A percentile compares a stretch with the other conserved stretches of the same genome.
Conservation (phyloP, 257 asterid species). For the Przewalskia tangutica region DNA sequence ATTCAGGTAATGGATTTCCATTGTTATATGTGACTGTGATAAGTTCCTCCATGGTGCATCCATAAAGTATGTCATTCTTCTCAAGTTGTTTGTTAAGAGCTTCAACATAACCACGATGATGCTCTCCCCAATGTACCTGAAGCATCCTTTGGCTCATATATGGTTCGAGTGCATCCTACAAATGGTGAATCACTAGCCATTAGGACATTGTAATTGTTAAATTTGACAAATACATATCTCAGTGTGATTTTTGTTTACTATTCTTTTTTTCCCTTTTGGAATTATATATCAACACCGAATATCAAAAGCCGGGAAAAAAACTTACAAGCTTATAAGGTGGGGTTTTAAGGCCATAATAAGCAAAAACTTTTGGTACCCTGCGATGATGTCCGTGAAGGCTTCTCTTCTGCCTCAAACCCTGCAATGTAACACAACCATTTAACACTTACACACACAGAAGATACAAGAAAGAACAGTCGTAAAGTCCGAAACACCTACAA, state of each 20-base stretch:
- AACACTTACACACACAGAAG: not conserved
- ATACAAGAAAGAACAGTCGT: not conserved
- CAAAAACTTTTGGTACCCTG: slow-evolving; percentile 28
- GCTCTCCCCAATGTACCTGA: slow-evolving; percentile 89
- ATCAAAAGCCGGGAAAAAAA: not conserved
- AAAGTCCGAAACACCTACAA: slow-evolving; percentile 17
- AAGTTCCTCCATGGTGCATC: slow-evolving; percentile 73
- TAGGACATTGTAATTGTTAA: not conserved
- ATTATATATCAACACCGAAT: not conserved
- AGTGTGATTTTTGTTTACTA: not conserved
- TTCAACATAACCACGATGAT: slow-evolving; percentile 73
- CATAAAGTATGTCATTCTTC: slow-evolving; percentile 58
- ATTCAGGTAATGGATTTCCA: slow-evolving; percentile 84
- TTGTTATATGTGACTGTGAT: slow-evolving; percentile 64
- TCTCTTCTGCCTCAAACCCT: slow-evolving; percentile 37
- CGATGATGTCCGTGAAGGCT: not conserved
- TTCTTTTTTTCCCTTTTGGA: not conserved
- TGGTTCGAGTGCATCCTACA: slow-evolving; percentile 85
- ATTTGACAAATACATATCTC: not conserved
- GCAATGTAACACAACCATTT: slow-evolving; percentile 13
- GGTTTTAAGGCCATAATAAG: slow-evolving; percentile 67
- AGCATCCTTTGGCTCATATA: slow-evolving; percentile 69
- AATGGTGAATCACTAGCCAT: not conserved
- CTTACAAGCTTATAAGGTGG: slow-evolving; percentile 85
- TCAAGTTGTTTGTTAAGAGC: slow-evolving; percentile 75